Evolutionary conservation across 768 basidiomycete genomes (phyloP), one percentile per base, ranked within the genome.

Genomic region (Phallus indusiatus): DNA sequence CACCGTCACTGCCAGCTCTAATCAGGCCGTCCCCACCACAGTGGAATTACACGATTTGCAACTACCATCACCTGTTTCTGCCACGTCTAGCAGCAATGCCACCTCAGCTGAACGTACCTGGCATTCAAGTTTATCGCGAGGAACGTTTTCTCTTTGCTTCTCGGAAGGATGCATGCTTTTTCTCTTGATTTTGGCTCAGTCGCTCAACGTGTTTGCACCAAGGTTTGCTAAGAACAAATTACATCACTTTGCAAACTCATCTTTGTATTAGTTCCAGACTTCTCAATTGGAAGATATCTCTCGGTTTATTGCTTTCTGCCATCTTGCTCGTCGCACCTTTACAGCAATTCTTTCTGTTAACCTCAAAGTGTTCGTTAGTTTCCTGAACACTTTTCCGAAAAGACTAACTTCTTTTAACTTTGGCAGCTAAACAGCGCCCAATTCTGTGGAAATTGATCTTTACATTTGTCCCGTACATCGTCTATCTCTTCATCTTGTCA

Each of bases 151-250:
- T 0, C 70, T 82, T 34, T 85, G 83, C 64, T 88, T 91, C 68
- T 79, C 85, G 1, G 90, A 91, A 70, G 81, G 84, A 54, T 85
- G 83, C 62, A 79, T 81, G 64, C 72, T 92, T 60, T 91, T 91
- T 65, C 62, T 82, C 12, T 74, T 92, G 58, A 73, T 92, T 5
- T 79, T 91, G 70, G 77, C 81, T n/a, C 90, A 93, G 70, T 85
- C 78, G 1, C 55, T 82, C 51, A 73, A 76, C 46, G 47, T 83
- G 0, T 74, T 90, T 37, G 72, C 78, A 36, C 66, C 82, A 11
- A 68, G 70, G 87, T 89, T 52, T 60, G 84, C 75, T 28, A 16
- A 17, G 37, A 24, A 42, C 5, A 0, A 28, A 21, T 53, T 4
- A 20, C 14, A 9, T 42, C 6, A 35, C n/a, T n/a, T 22, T 16